A percentile compares a stretch with the other conserved stretches of the same genome.
Conservation (phyloP, 257 asterid genomes). For the Echites panduratus region DNA sequence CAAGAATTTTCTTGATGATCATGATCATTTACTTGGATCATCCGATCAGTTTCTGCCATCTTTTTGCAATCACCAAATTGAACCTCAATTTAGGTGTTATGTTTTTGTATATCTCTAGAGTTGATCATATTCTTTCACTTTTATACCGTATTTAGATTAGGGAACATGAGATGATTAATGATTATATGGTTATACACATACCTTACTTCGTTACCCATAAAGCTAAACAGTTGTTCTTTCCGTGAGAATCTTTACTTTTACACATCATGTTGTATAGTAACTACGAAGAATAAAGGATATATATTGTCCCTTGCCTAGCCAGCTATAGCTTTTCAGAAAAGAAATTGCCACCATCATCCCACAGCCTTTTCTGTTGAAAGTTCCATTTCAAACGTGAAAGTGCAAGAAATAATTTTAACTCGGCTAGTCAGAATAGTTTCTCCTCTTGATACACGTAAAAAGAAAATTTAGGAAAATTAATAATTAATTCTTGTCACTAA, state of each 20-base stretch:
- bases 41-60: neutral
- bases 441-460: no score
- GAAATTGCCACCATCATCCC: neutral
- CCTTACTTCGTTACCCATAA: neutral
- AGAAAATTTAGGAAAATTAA: no score
- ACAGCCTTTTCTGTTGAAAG: neutral
- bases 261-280: neutral
- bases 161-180: no score
- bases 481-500: no score
- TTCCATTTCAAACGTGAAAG: no score
- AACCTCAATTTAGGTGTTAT: neutral
- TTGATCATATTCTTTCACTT: neutral
- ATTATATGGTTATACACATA: no score
- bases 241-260: neutral
- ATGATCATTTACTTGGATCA: neutral
- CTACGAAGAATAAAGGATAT: no score
- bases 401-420: no score
- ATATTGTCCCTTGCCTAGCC: no score
- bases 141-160: neutral
- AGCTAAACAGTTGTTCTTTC: neutral
- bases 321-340: neutral
- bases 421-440: no score
- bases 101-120: no score
- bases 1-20: constrained; percentile 14
- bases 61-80: neutral